Evolutionary conservation across 352 stramenopile genomes (phyloP).

Genomic region (Aphanomyces astaci): DNA sequence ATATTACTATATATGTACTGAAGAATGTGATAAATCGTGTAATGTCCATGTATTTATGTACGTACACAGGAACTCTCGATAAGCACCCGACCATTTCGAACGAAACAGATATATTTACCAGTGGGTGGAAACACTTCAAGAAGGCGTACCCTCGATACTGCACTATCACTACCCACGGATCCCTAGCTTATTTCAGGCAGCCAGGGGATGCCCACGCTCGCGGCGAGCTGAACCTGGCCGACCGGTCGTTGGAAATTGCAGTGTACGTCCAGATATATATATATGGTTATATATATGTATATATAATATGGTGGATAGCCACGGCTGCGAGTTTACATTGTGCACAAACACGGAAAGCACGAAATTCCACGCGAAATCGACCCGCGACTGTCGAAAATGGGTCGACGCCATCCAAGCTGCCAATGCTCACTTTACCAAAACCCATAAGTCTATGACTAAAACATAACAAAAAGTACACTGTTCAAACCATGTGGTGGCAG

Average conservation of each 20-base stretch:
- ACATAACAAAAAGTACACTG: too few relatives aligned
- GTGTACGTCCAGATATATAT: background rate
- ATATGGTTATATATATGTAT: too few relatives aligned
- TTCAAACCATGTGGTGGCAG: too few relatives aligned
- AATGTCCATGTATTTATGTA: background rate
- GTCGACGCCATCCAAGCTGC: conserved; percentile 1
- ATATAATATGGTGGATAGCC: background rate
- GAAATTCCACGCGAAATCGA: background rate
- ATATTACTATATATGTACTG: too few relatives aligned
- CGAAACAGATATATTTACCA: conserved; percentile 6
- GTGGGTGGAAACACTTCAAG: conserved; percentile 2
- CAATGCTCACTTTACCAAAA: background rate
- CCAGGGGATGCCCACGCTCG: background rate
- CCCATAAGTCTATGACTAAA: background rate
- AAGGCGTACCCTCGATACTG: conserved; percentile 1
- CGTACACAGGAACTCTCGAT: background rate
- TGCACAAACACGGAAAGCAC: conserved; percentile 1
- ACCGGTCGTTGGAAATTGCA: background rate
- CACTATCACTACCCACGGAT: background rate
- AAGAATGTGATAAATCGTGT: too few relatives aligned
- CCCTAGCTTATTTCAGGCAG: conserved; percentile 6
- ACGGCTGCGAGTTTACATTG: conserved; percentile 1
- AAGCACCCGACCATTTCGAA: conserved; percentile 14
- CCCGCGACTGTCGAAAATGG: conserved; percentile 4
- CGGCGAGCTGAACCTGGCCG: background rate